Base-by-base conservation (phyloP, 805 yeast genomes). In the Jamesozyma jinghongensis region DNA sequence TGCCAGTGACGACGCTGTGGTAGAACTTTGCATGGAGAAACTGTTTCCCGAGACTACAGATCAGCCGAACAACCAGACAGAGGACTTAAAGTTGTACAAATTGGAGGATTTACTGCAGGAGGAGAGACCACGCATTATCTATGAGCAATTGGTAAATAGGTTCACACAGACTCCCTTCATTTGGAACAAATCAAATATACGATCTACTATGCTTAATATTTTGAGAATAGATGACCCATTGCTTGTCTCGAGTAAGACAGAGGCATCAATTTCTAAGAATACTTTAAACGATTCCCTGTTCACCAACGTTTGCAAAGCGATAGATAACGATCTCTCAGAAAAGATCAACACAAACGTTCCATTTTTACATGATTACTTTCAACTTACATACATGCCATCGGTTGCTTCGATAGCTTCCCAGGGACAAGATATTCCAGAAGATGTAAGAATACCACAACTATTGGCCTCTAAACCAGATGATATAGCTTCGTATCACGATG, bases 101-200 rank as follows among this genome's bases (percentile, higher is more conserved):
- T 40, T 57, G 34, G 40, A 40, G 8, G 50, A 46, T 12, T 37
- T 59, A 31, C 39, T 59, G 5, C 19, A 32, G 18, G 57, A 49
- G 13, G 62, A 56, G 32, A 48, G 63, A 35, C 58, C 62, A 13
- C 41, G 43, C 19, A 54, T 60, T 7, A 53, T 60, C 4, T 60
- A 60, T 36, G 56, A 59, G 31, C 62, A 57, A 37, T 41, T 60
- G 30, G 55, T 58, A 5, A 42, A 49, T 28, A 48, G 47, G 16
- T 41, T 51, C 5, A 45, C 39, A 5, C 36, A 52, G 18, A 45
- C 45, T 17, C 59, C 62, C 2, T 50, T 58, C 19, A 42, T 48
- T 11, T 60, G 65, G 65, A 49, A 48, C 12, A 49, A 47, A 26
- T 56, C 62, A 6, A 43, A 49, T 20, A 26, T 59, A 35, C 46